phyloP scores from a whole-genome alignment of 805 yeast genomes.

The Debaryomyces maramus region DNA sequence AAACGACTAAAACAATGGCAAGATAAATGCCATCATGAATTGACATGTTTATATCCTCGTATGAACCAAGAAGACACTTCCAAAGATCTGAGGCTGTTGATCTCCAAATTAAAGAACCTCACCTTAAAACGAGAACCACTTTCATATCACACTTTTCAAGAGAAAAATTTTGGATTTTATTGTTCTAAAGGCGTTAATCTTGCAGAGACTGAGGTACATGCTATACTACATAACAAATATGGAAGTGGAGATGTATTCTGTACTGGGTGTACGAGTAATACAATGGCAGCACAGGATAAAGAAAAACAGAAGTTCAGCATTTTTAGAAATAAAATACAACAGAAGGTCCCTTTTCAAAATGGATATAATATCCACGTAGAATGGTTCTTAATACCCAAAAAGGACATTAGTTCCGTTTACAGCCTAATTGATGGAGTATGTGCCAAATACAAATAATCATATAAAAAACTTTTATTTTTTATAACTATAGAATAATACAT shows the following conservation, averaged over 20 bases:
- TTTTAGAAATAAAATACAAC: background rate
- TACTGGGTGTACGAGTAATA: slow-evolving; percentile 39
- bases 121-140: background rate
- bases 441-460: slow-evolving; percentile 3
- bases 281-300: background rate
- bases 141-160: slow-evolving; percentile 18
- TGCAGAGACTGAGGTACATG: slow-evolving; percentile 47
- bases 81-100: slow-evolving; percentile 5
- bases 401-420: slow-evolving; percentile 33
- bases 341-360: slow-evolving; percentile 8
- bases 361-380: slow-evolving; percentile 47
- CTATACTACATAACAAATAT: slow-evolving; percentile 31
- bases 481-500: slow-evolving; percentile 1
- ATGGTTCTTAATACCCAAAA: slow-evolving; percentile 57
- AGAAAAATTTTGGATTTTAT: slow-evolving; percentile 34
- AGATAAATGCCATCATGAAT: slow-evolving; percentile 48
- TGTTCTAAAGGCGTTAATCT: slow-evolving; percentile 26
- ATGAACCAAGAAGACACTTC: slow-evolving; percentile 8
- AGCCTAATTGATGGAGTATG: slow-evolving; percentile 31
- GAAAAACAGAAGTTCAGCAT: background rate
- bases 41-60: slow-evolving; percentile 39
- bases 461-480: slow-evolving; percentile 2
- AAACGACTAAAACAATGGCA: slow-evolving; percentile 52
- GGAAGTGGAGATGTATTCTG: slow-evolving; percentile 53
- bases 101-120: background rate